These are phyloP conservation scores for Bromus sterilis DNA, from an alignment of 176 grass and related monocot species.

Conservation along the genomic window DNA sequence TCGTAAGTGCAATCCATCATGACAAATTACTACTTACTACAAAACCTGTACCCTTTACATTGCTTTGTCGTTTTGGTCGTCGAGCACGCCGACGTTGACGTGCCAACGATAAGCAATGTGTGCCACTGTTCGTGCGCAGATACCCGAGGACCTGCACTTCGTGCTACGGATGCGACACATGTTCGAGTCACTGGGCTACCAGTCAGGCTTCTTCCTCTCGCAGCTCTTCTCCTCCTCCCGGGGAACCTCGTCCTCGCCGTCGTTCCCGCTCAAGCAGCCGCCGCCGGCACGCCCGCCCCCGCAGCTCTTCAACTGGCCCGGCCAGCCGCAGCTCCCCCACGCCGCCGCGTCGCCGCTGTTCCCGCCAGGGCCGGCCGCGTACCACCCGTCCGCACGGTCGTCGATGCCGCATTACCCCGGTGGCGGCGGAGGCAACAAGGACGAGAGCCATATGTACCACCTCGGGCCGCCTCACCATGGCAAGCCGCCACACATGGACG, in stretches of 20 bases:
- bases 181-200: constrained; percentile 97
- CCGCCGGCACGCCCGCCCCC: constrained; percentile 29
- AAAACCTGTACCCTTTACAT: not conserved
- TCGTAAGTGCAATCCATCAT: constrained; percentile 49
- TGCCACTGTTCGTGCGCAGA: constrained; percentile 35
- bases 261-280: constrained; percentile 61
- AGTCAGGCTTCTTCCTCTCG: constrained; percentile 97
- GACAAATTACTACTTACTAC: not conserved
- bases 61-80: constrained; percentile 28
- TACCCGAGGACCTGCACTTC: constrained; percentile 97
- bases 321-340: constrained; percentile 29
- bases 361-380: constrained; percentile 25
- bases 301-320: constrained; percentile 46
- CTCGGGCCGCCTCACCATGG: constrained; percentile 32
- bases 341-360: constrained; percentile 32
- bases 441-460: constrained; percentile 49
- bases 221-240: constrained; percentile 92
- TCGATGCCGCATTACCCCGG: constrained; percentile 19
- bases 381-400: constrained; percentile 22
- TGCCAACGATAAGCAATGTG: not conserved
- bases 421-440: not conserved
- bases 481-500: constrained; percentile 51
- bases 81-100: constrained; percentile 23
- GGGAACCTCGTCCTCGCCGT: constrained; percentile 44
- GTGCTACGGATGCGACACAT: constrained; percentile 97